Evolutionary conservation across 2,329 filamentous ascomycete species (phyloP).

Genomic region (Chrysoporthe puriensis): DNA sequence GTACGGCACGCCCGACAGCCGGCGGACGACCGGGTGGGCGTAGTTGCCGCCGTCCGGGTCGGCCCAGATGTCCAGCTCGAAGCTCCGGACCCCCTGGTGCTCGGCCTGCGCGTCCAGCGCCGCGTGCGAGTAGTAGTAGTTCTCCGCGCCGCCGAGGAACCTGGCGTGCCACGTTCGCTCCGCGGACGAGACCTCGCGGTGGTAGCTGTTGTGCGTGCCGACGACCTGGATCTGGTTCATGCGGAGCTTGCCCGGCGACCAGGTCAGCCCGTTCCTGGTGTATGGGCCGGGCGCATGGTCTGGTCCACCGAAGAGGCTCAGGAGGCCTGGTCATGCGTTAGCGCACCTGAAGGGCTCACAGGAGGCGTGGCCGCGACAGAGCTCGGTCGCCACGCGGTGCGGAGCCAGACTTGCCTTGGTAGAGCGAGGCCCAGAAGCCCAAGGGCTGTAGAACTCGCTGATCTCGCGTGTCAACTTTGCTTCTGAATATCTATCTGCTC

Average conservation of each 20-base stretch:
- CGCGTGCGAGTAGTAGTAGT: slow-evolving; percentile 53
- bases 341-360: neutral
- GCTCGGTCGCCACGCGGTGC: neutral
- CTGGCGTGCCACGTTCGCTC: slow-evolving; percentile 46
- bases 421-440: slow-evolving; percentile 2
- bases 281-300: slow-evolving; percentile 29
- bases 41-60: slow-evolving; percentile 53
- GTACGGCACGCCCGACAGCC: slow-evolving; percentile 42
- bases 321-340: slow-evolving; percentile 38
- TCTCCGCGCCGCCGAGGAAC: slow-evolving; percentile 41
- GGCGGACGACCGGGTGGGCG: slow-evolving; percentile 48
- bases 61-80: slow-evolving; percentile 54
- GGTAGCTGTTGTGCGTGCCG: slow-evolving; percentile 57
- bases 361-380: too few species aligned
- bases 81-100: slow-evolving; percentile 49
- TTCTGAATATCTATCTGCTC: neutral
- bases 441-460: neutral
- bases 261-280: slow-evolving; percentile 38
- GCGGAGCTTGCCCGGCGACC: slow-evolving; percentile 41
- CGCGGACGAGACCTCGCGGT: slow-evolving; percentile 47
- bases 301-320: slow-evolving; percentile 35
- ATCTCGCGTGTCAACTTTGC: neutral
- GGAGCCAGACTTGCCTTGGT: neutral
- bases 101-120: slow-evolving; percentile 47
- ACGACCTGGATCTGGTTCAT: slow-evolving; percentile 57